Conservation (phyloP, 805 yeast species). For the Torulaspora gathmanii region DNA sequence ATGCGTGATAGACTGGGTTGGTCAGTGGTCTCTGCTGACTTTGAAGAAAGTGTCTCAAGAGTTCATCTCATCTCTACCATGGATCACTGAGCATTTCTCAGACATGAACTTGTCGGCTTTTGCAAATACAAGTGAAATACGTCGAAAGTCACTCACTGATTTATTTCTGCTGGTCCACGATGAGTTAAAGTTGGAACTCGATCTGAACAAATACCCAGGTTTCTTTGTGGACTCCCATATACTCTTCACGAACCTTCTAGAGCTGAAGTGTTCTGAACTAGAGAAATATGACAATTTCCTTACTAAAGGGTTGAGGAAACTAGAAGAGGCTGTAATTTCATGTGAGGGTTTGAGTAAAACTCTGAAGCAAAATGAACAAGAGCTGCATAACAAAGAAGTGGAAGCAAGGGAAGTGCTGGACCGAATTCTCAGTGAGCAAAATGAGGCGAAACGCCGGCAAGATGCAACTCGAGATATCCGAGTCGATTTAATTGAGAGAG, state of each 20-base stretch:
- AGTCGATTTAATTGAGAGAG: conserved; percentile 62
- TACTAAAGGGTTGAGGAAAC: conserved; percentile 64
- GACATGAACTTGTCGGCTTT: background rate
- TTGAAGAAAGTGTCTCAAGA: conserved; percentile 47
- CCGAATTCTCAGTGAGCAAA: conserved; percentile 76
- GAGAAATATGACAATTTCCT: conserved; percentile 69
- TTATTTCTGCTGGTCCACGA: background rate
- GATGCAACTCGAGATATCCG: conserved; percentile 80
- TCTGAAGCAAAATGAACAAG: conserved; percentile 49
- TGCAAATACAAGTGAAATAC: background rate
- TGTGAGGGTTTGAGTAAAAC: conserved; percentile 56
- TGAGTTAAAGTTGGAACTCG: background rate
- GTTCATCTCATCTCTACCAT: conserved; percentile 44
- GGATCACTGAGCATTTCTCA: conserved; percentile 20
- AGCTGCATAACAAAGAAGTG: conserved; percentile 50
- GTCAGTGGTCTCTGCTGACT: conserved; percentile 62
- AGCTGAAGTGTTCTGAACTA: conserved; percentile 42
- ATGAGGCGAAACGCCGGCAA: conserved; percentile 85
- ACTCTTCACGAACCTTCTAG: conserved; percentile 43
- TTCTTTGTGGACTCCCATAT: conserved; percentile 44
- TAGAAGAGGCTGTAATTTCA: conserved; percentile 70
- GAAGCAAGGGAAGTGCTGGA: conserved; percentile 70
- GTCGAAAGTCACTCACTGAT: background rate
- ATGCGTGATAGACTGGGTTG: conserved; percentile 87
- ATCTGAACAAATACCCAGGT: conserved; percentile 39